Evolutionary conservation across 2,329 filamentous ascomycete genomes (phyloP).

Genomic region (Ascochyta pisi): DNA sequence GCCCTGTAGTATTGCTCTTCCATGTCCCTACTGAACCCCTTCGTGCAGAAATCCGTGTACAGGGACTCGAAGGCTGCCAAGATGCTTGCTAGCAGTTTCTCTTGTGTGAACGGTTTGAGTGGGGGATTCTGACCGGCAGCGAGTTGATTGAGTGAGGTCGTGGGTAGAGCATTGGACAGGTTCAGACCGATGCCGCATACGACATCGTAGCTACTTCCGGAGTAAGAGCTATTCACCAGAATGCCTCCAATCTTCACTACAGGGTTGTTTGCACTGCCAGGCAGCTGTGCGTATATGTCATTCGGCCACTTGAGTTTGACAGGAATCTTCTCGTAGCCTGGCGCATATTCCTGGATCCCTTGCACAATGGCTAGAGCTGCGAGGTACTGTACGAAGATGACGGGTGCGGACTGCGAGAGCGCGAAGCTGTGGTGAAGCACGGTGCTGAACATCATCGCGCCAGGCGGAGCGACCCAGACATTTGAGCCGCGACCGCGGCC

Average conservation of each 20-base stretch:
- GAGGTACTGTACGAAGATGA: slow-evolving; percentile 94
- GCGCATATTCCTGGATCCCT: slow-evolving; percentile 80
- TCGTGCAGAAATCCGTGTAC: slow-evolving; percentile 75
- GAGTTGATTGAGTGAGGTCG: slow-evolving; percentile 82
- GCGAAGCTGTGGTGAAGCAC: slow-evolving; percentile 83
- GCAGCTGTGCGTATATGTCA: slow-evolving; percentile 68
- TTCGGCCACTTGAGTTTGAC: slow-evolving; percentile 98
- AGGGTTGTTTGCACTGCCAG: slow-evolving; percentile 58
- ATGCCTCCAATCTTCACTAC: slow-evolving; percentile 95
- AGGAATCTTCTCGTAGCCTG: slow-evolving; percentile 75
- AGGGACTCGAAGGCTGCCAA: slow-evolving; percentile 78
- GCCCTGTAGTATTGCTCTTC: slow-evolving; percentile 69
- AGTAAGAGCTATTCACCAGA: slow-evolving; percentile 86
- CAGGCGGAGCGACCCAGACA: slow-evolving; percentile 91
- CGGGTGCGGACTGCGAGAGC: slow-evolving; percentile 74
- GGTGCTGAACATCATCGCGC: slow-evolving; percentile 85
- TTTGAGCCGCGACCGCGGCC: slow-evolving; percentile 89
- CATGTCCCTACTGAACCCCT: slow-evolving; percentile 76
- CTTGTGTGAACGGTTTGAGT: slow-evolving; percentile 68
- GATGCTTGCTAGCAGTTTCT: slow-evolving; percentile 82
- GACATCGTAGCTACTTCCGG: slow-evolving; percentile 77
- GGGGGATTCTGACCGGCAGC: slow-evolving; percentile 52
- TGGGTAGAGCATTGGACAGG: slow-evolving; percentile 81
- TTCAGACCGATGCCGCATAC: slow-evolving; percentile 86
- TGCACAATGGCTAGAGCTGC: slow-evolving; percentile 85